Percentiles rank a stretch among this genome's conserved stretches.
phyloP scores from a whole-genome alignment of 768 basidiomycete genomes.

The Artomyces pyxidatus region DNA sequence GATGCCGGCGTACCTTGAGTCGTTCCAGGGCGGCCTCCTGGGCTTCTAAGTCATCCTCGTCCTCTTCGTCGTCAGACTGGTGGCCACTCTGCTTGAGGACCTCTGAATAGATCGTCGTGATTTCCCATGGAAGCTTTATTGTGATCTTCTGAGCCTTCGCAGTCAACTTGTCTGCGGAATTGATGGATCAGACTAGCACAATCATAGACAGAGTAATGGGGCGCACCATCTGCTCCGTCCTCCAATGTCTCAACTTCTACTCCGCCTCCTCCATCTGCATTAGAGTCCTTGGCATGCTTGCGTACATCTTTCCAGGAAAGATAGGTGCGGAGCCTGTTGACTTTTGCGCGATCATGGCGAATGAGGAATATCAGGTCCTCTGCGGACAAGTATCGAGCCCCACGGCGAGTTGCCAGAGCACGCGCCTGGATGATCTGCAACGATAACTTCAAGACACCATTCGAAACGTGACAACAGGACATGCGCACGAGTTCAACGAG shows the following conservation, averaged over 20 bases:
- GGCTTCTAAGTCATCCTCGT: constrained; percentile 93
- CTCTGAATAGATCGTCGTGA: constrained; percentile 86
- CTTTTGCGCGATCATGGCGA: constrained; percentile 87
- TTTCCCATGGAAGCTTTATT: constrained; percentile 95
- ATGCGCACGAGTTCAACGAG: constrained; percentile 76
- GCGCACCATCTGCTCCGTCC: constrained; percentile 71
- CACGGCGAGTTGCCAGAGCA: constrained; percentile 70
- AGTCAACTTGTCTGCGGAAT: constrained; percentile 56
- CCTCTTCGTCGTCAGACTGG: constrained; percentile 90
- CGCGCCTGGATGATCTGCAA: constrained; percentile 83
- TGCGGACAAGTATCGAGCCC: constrained; percentile 78
- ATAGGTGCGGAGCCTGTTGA: constrained; percentile 88
- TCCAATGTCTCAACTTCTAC: constrained; percentile 80
- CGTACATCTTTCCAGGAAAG: constrained; percentile 97
- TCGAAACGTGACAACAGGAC: neutral
- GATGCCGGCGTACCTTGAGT: constrained; percentile 44
- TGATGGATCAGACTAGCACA: neutral
- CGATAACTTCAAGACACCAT: constrained; percentile 2
- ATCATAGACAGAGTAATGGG: neutral
- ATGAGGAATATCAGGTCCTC: constrained; percentile 97
- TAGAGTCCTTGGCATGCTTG: constrained; percentile 88
- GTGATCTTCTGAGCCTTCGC: constrained; percentile 88
- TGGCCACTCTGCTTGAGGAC: constrained; percentile 38
- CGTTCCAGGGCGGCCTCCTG: constrained; percentile 90
- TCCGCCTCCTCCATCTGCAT: constrained; percentile 70